Base-by-base conservation (phyloP, 495 filamentous ascomycete species). In the Trichoderma erinaceum region DNA sequence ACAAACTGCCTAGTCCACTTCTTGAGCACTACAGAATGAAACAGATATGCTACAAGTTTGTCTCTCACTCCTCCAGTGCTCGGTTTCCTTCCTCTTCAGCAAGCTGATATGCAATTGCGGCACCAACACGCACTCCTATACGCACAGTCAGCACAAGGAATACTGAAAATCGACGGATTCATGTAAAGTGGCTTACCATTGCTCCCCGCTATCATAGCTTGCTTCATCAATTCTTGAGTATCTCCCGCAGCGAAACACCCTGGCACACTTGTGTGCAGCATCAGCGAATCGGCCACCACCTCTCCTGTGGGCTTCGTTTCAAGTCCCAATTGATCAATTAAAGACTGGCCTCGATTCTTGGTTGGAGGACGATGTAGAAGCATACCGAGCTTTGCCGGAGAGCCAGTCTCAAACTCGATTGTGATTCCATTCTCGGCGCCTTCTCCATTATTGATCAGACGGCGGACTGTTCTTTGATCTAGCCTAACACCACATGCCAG, bases 161-260 rank as follows among this genome's bases (percentile, higher is more conserved):
- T 13, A n/a, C 6, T 46, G 12, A 15, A 13, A 15, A n/a, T 46
- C 18, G 44, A 46, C 18, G 44, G 44, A 46, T 35, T 35, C 2
- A 13, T 46, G 44, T 12, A 15, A 15, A 13, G 18, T 13, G 44
- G 15, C 44, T 46, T 12, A 46, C 44, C 44, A 12, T 46, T 46
- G 44, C 44, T 46, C 3, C 44, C 15, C 11, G 44, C 44, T 12
- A 46, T 15, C 4, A 46, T 6, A n/a, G 44, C 44, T 46, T 46
- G 44, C 25, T 65, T 65, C 3, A 65, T 15, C 27, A 27, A 38
- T 12, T 29, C 35, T 10, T 29, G 27, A 27, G 63, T 38, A 41
- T 76, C 74, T 5, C 74, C 74, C 15, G 63, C 71, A 4, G 74
- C 72, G 46, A 72, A 74, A 7, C 74, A 71, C 2, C 73, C 72